Conservation (phyloP, 139 green algal genomes). For the Eudorina sp. region DNA sequence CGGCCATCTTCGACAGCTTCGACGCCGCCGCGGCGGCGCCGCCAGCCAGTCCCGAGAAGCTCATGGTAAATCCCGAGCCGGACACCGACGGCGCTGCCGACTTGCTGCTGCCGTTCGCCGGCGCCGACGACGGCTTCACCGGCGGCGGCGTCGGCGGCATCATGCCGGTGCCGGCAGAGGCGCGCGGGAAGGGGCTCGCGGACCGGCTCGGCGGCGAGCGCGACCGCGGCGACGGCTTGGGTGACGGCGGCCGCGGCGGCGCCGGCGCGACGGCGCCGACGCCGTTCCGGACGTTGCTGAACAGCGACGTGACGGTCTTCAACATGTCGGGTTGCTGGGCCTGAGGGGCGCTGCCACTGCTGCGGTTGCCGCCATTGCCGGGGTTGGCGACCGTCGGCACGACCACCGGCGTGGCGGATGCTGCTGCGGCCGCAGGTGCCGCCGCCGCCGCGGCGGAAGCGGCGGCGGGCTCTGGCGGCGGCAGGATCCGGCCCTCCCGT, state of each 20-base stretch:
- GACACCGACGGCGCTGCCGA: not conserved
- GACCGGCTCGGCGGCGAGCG: not conserved
- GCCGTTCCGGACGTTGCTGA: constrained; percentile 17
- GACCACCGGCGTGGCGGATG: not conserved
- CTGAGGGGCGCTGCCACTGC: not conserved
- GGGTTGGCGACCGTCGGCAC: not conserved
- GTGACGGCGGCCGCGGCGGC: not conserved
- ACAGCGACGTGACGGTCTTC: not conserved
- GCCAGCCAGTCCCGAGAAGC: constrained; percentile 5
- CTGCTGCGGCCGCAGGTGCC: not conserved
- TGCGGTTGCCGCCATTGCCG: too few relatives aligned
- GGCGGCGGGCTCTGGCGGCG: not conserved
- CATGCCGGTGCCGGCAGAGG: constrained; percentile 34
- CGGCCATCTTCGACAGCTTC: constrained; percentile 28
- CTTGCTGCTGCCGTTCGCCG: not conserved
- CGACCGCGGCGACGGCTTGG: not conserved
- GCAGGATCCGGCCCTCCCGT: not conserved
- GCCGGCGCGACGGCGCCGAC: constrained; percentile 30
- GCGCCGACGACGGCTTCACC: not conserved
- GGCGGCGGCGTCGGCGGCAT: constrained; percentile 1
- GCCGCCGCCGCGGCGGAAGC: not conserved
- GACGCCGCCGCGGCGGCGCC: constrained; percentile 15
- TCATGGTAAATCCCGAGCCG: not conserved
- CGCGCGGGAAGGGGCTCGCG: constrained; percentile 9
- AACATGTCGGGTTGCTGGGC: not conserved